phyloP scores from a whole-genome alignment of 2,329 filamentous ascomycete genomes.

The Exophiala aquamarina region DNA sequence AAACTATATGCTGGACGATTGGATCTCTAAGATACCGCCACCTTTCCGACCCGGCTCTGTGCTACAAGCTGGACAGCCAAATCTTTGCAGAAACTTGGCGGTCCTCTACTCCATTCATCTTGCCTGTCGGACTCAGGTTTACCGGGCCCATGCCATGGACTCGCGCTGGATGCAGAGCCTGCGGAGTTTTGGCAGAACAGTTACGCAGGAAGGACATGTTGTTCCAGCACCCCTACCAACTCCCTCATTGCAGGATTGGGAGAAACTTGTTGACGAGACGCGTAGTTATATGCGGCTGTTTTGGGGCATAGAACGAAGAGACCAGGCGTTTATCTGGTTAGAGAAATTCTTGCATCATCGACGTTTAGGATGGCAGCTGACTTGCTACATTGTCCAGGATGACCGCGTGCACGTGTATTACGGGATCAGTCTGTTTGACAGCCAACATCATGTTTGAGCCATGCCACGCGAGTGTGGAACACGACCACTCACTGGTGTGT shows the following conservation, averaged over 20 bases:
- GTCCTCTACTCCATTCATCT: conserved; percentile 7
- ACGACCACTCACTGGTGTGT: conserved; percentile 8
- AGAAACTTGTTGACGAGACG: conserved; percentile 3
- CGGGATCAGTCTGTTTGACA: conserved; percentile 4
- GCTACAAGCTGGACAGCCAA: background rate
- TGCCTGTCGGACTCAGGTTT: conserved; percentile 9
- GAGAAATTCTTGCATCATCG: conserved; percentile 1
- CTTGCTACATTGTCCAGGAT: background rate
- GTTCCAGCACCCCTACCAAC: conserved; percentile 3
- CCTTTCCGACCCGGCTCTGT: conserved; percentile 2
- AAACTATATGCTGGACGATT: conserved; percentile 8
- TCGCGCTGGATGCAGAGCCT: conserved; percentile 5
- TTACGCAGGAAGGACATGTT: conserved; percentile 1
- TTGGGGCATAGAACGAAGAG: conserved; percentile 2
- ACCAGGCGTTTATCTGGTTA: conserved; percentile 6
- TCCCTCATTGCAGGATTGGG: background rate
- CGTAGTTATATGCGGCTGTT: conserved; percentile 3
- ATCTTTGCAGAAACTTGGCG: conserved; percentile 6
- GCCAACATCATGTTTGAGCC: conserved; percentile 6
- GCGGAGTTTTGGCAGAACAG: conserved; percentile 3
- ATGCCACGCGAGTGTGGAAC: conserved; percentile 6
- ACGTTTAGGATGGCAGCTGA: conserved; percentile 2
- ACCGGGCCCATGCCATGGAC: conserved; percentile 8
- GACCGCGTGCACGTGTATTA: conserved; percentile 3
- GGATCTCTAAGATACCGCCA: conserved; percentile 11